A percentile compares a stretch with the other conserved stretches of the same genome.
Conservation (phyloP, 768 basidiomycete genomes). For the Leccinum longicurvipes region DNA sequence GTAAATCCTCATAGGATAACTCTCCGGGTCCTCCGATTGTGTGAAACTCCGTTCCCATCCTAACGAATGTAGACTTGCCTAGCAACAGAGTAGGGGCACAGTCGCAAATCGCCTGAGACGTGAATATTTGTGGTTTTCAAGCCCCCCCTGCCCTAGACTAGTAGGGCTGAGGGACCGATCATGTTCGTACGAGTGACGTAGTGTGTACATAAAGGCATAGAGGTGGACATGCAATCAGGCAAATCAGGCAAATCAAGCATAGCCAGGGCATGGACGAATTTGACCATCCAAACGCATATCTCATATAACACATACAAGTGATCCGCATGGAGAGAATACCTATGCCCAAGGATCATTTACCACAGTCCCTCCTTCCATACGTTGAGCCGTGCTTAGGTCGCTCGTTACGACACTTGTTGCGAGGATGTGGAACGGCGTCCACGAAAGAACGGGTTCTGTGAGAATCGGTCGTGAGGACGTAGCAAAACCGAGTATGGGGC, state of each 20-base stretch:
- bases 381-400: constrained; percentile 67
- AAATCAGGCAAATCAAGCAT: constrained; percentile 1
- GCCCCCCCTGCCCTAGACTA: not conserved
- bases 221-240: not conserved
- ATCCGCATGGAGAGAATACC: constrained; percentile 7
- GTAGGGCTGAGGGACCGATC: not conserved
- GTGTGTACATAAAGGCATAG: not conserved
- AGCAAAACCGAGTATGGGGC: not conserved
- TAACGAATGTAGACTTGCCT: not conserved
- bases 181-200: not conserved
- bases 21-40: not conserved
- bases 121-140: not conserved
- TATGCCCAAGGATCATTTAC: constrained; percentile 17
- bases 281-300: constrained; percentile 12
- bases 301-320: constrained; percentile 9
- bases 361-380: constrained; percentile 51
- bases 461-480: constrained; percentile 8
- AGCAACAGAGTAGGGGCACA: not conserved
- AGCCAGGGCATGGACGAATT: not conserved
- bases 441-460: constrained; percentile 32
- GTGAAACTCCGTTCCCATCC: not conserved
- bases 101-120: not conserved
- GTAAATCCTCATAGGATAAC: not conserved
- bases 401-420: constrained; percentile 73
- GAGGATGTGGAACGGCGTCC: constrained; percentile 62